Evolutionary conservation across 2,329 filamentous ascomycete genomes (phyloP), one percentile per base, ranked within the genome.

Genomic region (Diaporthe caulivora): DNA sequence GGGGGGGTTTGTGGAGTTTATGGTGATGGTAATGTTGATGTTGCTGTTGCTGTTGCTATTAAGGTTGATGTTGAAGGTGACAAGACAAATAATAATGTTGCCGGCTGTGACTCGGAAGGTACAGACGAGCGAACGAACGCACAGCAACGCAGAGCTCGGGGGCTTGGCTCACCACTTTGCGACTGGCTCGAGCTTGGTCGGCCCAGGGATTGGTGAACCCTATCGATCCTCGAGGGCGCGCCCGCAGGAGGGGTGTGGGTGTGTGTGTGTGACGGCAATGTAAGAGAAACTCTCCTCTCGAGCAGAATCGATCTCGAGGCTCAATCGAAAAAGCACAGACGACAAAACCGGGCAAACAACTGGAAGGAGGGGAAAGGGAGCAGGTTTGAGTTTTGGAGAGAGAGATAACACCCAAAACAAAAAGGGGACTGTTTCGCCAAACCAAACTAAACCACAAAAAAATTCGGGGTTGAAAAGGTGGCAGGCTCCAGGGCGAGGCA

Each of bases 171-270:
- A 65, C 60, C 44, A 51, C 60, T 40, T 67, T n/a, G 42, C 47
- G 62, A 67, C 47, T 53, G 62, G 47, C n/a, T 67, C 62, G 62
- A 67, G 47, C 44, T 40, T 67, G 31, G 31, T 37, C 47, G 62
- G 29, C 29, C 44, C 44, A 65, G 62, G 29, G 51, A 37, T 24
- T 37, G 44, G 17, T 18, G 62, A 53, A 53, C 62, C 62, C 62
- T 53, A 67, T 67, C 47, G 62, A 67, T 53, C 29, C 44, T 53
- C 62, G 47, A 65, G 60, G 60, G 51, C 29, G 21, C 29, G 44
- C n/a, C 29, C 10, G 31, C 62, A 67, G 47, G 15, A 67, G 62
- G 62, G 26, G 62, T 67, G 57, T 21, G 37, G 10, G 60, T 24
- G 60, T 26, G 62, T 65, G 62, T 65, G 62, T 51, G 9, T 51